These are phyloP conservation scores for Thalia dealbata DNA, from an alignment of 176 grass and related monocot genomes.

Conservation along the genomic window DNA sequence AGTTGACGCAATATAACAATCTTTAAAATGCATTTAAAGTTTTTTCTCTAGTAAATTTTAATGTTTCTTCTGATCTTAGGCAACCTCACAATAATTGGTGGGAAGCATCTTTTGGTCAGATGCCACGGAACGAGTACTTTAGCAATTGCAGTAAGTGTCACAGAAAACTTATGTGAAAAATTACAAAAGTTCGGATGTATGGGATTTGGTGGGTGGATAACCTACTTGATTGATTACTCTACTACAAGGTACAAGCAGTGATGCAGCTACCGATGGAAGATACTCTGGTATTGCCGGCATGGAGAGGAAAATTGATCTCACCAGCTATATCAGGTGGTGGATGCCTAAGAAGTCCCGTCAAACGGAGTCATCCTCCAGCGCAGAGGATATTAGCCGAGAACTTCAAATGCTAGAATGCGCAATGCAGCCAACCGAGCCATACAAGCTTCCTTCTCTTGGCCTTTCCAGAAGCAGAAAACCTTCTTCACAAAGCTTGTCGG, in stretches of 20 bases:
- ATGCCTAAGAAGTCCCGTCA: constrained; percentile 64
- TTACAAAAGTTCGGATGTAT: constrained; percentile 5
- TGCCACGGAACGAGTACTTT: constrained; percentile 70
- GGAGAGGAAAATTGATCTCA: constrained; percentile 92
- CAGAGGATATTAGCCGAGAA: constrained; percentile 67
- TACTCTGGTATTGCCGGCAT: constrained; percentile 44
- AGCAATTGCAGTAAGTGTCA: constrained; percentile 46
- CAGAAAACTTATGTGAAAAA: constrained; percentile 3
- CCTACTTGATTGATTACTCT: constrained; percentile 24
- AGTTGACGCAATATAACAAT: too few relatives aligned
- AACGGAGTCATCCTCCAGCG: constrained; percentile 38
- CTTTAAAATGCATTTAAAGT: too few relatives aligned
- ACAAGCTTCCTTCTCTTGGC: constrained; percentile 82
- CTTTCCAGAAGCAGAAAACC: constrained; percentile 36
- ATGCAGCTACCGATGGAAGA: constrained; percentile 51
- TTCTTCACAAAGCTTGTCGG: constrained; percentile 35
- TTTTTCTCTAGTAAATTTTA: too few relatives aligned
- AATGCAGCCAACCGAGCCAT: constrained; percentile 55
- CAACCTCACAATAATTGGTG: constrained; percentile 78
- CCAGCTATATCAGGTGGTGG: constrained; percentile 98
- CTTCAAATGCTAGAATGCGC: constrained; percentile 67
- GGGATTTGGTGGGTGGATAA: constrained; percentile 17
- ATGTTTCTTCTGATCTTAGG: constrained; percentile 29
- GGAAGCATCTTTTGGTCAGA: constrained; percentile 74
- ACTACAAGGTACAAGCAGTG: constrained; percentile 60